Evolutionary conservation across 352 stramenopile genomes (phyloP).

Genomic region (Thraustochytrium striatum): DNA sequence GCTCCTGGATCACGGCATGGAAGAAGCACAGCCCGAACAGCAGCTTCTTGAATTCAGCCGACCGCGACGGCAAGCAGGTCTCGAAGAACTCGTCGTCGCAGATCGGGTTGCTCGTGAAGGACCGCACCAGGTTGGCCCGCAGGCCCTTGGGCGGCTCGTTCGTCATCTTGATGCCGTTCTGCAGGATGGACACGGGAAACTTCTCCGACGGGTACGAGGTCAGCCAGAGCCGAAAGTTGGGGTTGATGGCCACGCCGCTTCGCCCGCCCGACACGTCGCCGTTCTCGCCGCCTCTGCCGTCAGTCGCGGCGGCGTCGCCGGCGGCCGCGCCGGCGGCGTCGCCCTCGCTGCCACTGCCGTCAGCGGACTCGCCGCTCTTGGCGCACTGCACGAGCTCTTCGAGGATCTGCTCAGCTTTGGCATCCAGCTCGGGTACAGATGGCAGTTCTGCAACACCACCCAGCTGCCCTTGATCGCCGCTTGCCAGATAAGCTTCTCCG

Average conservation of each 20-base stretch:
- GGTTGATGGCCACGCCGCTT: slow-evolving; percentile 69
- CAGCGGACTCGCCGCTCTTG: slow-evolving; percentile 21
- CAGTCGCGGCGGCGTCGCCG: slow-evolving; percentile 53
- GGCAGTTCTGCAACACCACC: slow-evolving; percentile 90
- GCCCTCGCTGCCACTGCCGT: too few relatives aligned
- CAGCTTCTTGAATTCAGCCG: slow-evolving; percentile 84
- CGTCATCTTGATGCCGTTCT: slow-evolving; percentile 89
- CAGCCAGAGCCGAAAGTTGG: slow-evolving; percentile 89
- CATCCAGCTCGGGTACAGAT: slow-evolving; percentile 86
- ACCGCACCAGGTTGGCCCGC: slow-evolving; percentile 89
- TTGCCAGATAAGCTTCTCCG: slow-evolving; percentile 86
- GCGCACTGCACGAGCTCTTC: slow-evolving; percentile 62
- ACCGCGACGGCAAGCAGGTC: slow-evolving; percentile 72
- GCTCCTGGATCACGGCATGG: slow-evolving; percentile 96
- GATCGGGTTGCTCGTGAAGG: slow-evolving; percentile 83
- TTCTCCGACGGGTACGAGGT: slow-evolving; percentile 89
- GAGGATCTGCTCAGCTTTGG: slow-evolving; percentile 83
- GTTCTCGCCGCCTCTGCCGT: too few relatives aligned
- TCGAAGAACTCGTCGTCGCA: slow-evolving; percentile 81
- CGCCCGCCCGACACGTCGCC: slow-evolving; percentile 1
- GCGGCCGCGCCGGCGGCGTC: slow-evolving; percentile 61
- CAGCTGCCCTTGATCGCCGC: slow-evolving; percentile 60
- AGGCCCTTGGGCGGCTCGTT: slow-evolving; percentile 88
- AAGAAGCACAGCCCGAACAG: slow-evolving; percentile 96
- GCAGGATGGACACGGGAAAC: slow-evolving; percentile 90